phyloP scores from a whole-genome alignment of 2,329 filamentous ascomycete species.

The Fusarium musae region DNA sequence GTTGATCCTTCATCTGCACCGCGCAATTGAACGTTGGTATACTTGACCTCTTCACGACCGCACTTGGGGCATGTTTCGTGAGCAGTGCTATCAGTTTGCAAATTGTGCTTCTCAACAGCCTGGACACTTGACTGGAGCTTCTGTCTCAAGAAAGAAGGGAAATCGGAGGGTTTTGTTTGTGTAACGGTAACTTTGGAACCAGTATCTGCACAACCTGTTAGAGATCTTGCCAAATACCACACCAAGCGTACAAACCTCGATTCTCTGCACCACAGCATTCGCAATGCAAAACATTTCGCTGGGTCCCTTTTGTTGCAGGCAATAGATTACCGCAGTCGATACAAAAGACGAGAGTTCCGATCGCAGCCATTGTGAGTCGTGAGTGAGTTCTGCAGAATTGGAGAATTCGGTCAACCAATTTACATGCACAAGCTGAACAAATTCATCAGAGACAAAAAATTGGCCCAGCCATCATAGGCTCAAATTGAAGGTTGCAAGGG shows the following conservation, averaged over 20 bases:
- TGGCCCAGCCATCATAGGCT: slow-evolving; percentile 39
- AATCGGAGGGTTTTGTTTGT: slow-evolving; percentile 86
- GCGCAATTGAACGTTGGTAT: slow-evolving; percentile 84
- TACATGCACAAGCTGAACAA: slow-evolving; percentile 22
- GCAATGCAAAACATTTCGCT: slow-evolving; percentile 81
- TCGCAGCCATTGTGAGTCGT: slow-evolving; percentile 76
- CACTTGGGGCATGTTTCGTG: slow-evolving; percentile 82
- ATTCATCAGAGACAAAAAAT: slow-evolving; percentile 44
- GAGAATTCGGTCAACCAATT: slow-evolving; percentile 3
- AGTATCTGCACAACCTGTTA: slow-evolving; percentile 65
- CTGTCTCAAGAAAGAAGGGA: slow-evolving; percentile 88
- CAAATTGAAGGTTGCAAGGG: slow-evolving; percentile 19
- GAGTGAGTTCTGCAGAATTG: neutral
- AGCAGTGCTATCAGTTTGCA: slow-evolving; percentile 76
- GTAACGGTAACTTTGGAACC: slow-evolving; percentile 82
- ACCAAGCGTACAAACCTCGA: slow-evolving; percentile 68
- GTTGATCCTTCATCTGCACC: slow-evolving; percentile 96
- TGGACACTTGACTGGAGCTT: slow-evolving; percentile 88
- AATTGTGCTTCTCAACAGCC: slow-evolving; percentile 79
- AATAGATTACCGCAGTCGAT: slow-evolving; percentile 91
- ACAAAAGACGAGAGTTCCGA: slow-evolving; percentile 93
- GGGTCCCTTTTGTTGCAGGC: slow-evolving; percentile 80
- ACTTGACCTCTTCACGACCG: slow-evolving; percentile 83
- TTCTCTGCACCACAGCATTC: slow-evolving; percentile 88
- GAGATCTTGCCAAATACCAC: neutral